These are phyloP conservation scores for Cryomyces minteri DNA, from an alignment of 495 filamentous ascomycete species.

Conservation along the genomic window DNA sequence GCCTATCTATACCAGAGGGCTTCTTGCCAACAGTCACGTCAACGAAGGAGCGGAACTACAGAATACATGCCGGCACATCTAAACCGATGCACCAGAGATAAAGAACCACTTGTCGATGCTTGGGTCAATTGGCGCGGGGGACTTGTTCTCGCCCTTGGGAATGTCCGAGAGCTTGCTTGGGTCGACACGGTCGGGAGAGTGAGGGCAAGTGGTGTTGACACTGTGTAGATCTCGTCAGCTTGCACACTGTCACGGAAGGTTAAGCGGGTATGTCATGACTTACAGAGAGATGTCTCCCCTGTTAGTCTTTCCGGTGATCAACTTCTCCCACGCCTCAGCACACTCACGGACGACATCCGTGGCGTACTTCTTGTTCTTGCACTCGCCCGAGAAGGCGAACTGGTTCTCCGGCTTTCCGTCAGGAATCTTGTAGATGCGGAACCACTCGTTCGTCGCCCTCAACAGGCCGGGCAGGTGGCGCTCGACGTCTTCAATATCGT, in stretches of 20 bases:
- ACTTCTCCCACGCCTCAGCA: conserved; percentile 87
- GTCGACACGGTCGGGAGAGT: conserved; percentile 49
- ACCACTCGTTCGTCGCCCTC: conserved; percentile 99
- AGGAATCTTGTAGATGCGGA: conserved; percentile 99
- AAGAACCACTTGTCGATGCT: conserved; percentile 99
- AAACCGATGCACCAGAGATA: conserved; percentile 92
- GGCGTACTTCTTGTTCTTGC: conserved; percentile 99
- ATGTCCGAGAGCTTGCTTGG: conserved; percentile 45
- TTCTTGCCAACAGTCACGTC: too few relatives aligned
- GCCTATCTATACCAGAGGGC: too few relatives aligned
- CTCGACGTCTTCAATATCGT: conserved; percentile 98
- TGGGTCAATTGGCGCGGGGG: conserved; percentile 77
- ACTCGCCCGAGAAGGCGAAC: conserved; percentile 99
- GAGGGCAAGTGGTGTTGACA: conserved; percentile 55
- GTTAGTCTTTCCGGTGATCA: conserved; percentile 74
- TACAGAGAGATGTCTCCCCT: conserved; percentile 67
- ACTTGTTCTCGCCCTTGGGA: conserved; percentile 54
- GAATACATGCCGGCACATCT: conserved; percentile 13
- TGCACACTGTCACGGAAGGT: neutral
- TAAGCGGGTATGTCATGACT: conserved; percentile 14
- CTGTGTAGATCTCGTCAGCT: conserved; percentile 30
- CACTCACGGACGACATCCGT: conserved; percentile 90
- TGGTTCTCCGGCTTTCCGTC: conserved; percentile 99
- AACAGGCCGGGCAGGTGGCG: conserved; percentile 92
- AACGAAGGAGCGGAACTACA: too few relatives aligned